Conservation (phyloP, 352 stramenopile species). For the Phytophthora macrochlamydospora region DNA sequence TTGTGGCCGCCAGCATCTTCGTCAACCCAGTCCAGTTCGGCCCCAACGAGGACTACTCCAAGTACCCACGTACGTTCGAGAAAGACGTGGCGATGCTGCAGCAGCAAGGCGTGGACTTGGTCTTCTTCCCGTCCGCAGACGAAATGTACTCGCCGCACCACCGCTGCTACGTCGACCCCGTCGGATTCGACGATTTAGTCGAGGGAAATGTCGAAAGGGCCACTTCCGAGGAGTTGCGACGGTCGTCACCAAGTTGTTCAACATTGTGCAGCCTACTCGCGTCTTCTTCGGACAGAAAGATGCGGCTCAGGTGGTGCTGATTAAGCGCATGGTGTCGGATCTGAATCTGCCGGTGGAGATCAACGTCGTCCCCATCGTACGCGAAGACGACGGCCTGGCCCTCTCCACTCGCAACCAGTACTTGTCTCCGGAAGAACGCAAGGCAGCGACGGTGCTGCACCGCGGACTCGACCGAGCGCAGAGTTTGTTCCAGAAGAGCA, state of each 20-base stretch:
- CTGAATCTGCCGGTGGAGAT: slow-evolving; percentile 96
- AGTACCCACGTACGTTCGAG: slow-evolving; percentile 97
- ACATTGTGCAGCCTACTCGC: slow-evolving; percentile 96
- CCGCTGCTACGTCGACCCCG: slow-evolving; percentile 92
- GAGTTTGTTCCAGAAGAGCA: slow-evolving; percentile 44
- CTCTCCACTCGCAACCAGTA: slow-evolving; percentile 99
- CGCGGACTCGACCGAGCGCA: slow-evolving; percentile 64
- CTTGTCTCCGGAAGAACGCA: slow-evolving; percentile 89
- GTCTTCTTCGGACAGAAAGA: slow-evolving; percentile 99
- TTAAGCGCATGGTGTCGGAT: slow-evolving; percentile 96
- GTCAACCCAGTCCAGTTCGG: slow-evolving; percentile 99
- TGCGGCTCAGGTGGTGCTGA: slow-evolving; percentile 96
- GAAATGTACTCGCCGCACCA: slow-evolving; percentile 90
- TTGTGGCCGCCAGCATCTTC: slow-evolving; percentile 97
- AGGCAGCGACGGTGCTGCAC: slow-evolving; percentile 90
- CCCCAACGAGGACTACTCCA: slow-evolving; percentile 97
- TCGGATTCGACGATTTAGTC: slow-evolving; percentile 94
- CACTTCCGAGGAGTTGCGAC: slow-evolving; percentile 99
- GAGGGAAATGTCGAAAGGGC: slow-evolving; percentile 94
- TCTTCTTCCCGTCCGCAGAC: slow-evolving; percentile 85
- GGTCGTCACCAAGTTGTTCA: slow-evolving; percentile 99
- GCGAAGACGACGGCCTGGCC: slow-evolving; percentile 96
- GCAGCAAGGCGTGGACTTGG: slow-evolving; percentile 89
- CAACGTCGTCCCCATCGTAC: slow-evolving; percentile 90
- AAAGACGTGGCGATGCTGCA: slow-evolving; percentile 89